These are phyloP conservation scores for Erodium moschatum DNA, from an alignment of 441 rosid genomes.

Conservation along the genomic window DNA sequence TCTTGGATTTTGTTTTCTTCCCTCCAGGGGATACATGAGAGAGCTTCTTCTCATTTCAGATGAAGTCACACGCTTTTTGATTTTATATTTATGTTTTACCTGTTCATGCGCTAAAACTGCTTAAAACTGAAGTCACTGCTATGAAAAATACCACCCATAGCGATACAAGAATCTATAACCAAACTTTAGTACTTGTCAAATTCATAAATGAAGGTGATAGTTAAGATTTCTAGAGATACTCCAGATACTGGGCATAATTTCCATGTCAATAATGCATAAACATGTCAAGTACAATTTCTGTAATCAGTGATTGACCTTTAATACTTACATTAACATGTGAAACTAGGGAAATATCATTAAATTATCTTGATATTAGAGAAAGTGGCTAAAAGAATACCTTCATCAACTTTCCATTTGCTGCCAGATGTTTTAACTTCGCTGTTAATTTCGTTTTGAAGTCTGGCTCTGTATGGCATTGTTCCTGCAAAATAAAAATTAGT, in stretches of 20 bases:
- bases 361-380: neutral
- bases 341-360: neutral
- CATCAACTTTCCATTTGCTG: constrained; percentile 57
- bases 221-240: neutral
- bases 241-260: neutral
- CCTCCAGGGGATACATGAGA: constrained; percentile 39
- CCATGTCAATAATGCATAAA: neutral
- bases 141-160: neutral
- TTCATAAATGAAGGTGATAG: neutral
- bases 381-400: constrained; percentile 40
- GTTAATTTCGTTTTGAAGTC: constrained; percentile 55
- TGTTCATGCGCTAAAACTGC: neutral
- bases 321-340: neutral
- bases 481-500: constrained; percentile 33
- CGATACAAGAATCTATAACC: neutral
- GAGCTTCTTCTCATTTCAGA: constrained; percentile 37
- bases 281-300: too few relatives aligned
- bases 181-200: neutral
- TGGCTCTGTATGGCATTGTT: constrained; percentile 35
- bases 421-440: constrained; percentile 59
- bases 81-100: constrained; percentile 52
- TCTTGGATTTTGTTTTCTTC: constrained; percentile 43
- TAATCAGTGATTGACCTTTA: neutral
- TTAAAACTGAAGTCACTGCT: neutral
- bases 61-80: constrained; percentile 33